phyloP scores from a whole-genome alignment of 2,329 filamentous ascomycete species.

The Ceratocystis cacaofunesta region DNA sequence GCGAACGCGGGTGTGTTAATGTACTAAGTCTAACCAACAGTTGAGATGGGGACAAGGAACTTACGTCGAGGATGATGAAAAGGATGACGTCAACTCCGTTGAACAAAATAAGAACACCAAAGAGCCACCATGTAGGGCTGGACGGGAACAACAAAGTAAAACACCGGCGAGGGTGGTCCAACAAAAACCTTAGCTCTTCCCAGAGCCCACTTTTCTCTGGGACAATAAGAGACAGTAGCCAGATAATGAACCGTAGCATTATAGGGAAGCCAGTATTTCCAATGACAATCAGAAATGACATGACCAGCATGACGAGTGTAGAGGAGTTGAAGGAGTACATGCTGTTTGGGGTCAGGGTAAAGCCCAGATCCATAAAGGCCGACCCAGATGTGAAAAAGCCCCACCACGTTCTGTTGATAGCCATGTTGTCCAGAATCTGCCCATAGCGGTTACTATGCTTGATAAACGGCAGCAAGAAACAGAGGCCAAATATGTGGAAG shows the following conservation, averaged over 20 bases:
- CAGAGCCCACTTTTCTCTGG: constrained; percentile 55
- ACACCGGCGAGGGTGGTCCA: constrained; percentile 89
- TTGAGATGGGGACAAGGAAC: constrained; percentile 23
- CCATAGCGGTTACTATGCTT: constrained; percentile 47
- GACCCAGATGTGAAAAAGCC: constrained; percentile 78
- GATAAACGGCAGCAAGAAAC: constrained; percentile 72
- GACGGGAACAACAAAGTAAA: constrained; percentile 90
- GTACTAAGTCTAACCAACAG: neutral
- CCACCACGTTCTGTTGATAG: constrained; percentile 69
- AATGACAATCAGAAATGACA: constrained; percentile 79
- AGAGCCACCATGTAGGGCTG: constrained; percentile 88
- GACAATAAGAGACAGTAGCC: constrained; percentile 54
- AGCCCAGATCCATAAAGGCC: constrained; percentile 89
- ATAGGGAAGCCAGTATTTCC: constrained; percentile 93
- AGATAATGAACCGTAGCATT: constrained; percentile 87
- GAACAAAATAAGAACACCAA: constrained; percentile 65
- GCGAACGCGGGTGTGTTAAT: constrained; percentile 8
- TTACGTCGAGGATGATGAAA: constrained; percentile 80
- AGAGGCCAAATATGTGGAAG: constrained; percentile 62
- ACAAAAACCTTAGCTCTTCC: constrained; percentile 79
- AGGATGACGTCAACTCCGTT: constrained; percentile 79
- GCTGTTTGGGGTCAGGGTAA: constrained; percentile 80
- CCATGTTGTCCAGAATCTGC: constrained; percentile 43
- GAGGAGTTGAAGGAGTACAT: constrained; percentile 80
- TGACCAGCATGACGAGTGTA: constrained; percentile 57